Evolutionary conservation across 441 rosid species (phyloP).

Genomic region (Erodium texanum): DNA sequence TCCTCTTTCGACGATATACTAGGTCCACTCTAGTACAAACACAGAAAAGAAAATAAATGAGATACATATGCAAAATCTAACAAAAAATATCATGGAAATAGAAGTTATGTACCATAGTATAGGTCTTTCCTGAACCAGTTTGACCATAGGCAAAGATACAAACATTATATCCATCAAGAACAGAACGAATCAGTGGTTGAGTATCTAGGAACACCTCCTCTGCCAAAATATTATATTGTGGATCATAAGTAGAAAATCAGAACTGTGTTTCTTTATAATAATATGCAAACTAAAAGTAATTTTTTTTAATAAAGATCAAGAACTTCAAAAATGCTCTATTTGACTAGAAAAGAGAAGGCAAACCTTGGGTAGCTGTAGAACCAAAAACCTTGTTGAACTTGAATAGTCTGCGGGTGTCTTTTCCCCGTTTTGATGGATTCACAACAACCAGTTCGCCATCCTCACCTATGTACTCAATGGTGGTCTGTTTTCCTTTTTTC

Average conservation of each 20-base stretch:
- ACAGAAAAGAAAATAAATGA: constrained; percentile 15
- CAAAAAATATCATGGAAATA: neutral
- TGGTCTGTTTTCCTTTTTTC: constrained; percentile 46
- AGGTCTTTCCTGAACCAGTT: constrained; percentile 98
- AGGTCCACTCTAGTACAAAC: constrained; percentile 67
- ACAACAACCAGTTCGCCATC: constrained; percentile 62
- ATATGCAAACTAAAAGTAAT: constrained; percentile 5
- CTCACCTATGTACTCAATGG: constrained; percentile 59
- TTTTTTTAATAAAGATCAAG: neutral
- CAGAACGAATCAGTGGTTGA: constrained; percentile 29
- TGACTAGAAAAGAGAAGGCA: constrained; percentile 1
- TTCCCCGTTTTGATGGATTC: constrained; percentile 86
- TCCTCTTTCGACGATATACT: constrained; percentile 59
- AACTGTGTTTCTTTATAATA: neutral
- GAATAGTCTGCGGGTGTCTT: constrained; percentile 49
- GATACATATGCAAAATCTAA: constrained; percentile 28
- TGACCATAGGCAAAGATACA: constrained; percentile 98
- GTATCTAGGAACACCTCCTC: constrained; percentile 92
- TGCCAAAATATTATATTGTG: constrained; percentile 21
- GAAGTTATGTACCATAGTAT: constrained; percentile 67
- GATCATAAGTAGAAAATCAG: constrained; percentile 2
- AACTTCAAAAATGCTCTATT: neutral
- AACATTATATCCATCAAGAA: constrained; percentile 89
- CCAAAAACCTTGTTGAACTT: constrained; percentile 70
- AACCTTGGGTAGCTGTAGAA: constrained; percentile 54